A percentile compares a stretch with the other conserved stretches of the same genome.
Evolutionary conservation across 129 eudicot genomes (phyloP).

Genomic region (Escallonia rubra): DNA sequence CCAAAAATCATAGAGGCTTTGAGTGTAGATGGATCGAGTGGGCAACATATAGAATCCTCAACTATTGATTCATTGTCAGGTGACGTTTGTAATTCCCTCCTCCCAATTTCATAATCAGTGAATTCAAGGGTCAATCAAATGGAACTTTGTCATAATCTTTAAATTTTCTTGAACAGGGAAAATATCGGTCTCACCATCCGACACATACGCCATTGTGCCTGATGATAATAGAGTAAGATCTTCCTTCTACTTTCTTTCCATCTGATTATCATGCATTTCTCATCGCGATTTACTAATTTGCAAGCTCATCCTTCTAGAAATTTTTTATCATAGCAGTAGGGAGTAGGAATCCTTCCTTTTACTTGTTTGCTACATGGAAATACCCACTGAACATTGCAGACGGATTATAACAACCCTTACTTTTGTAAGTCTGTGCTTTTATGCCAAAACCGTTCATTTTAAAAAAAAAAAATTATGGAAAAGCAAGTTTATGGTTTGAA

Average conservation of each 20-base stretch:
- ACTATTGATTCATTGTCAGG: constrained; percentile 64
- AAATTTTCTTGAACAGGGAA: constrained; percentile 43
- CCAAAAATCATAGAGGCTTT: constrained; percentile 77
- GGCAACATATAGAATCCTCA: constrained; percentile 77
- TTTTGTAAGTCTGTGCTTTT: too few species aligned
- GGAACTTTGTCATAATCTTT: not conserved
- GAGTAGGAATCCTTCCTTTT: not conserved
- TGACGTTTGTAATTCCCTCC: constrained; percentile 5
- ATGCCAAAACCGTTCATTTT: too few species aligned
- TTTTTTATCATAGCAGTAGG: not conserved
- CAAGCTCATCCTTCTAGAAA: not conserved
- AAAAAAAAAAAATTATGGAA: too few species aligned
- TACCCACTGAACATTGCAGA: not conserved
- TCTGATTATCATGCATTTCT: not conserved
- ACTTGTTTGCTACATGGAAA: not conserved
- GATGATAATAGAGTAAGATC: constrained; percentile 41
- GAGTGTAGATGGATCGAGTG: constrained; percentile 83
- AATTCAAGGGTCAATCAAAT: not conserved
- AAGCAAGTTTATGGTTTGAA: too few species aligned
- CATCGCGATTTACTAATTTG: not conserved
- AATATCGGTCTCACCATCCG: constrained; percentile 58
- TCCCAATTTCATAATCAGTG: not conserved
- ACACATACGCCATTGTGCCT: constrained; percentile 95
- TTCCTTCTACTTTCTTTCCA: not conserved
- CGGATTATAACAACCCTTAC: not conserved